Evolutionary conservation across 495 filamentous ascomycete genomes (phyloP).

Genomic region (Trichoderma parareesei): DNA sequence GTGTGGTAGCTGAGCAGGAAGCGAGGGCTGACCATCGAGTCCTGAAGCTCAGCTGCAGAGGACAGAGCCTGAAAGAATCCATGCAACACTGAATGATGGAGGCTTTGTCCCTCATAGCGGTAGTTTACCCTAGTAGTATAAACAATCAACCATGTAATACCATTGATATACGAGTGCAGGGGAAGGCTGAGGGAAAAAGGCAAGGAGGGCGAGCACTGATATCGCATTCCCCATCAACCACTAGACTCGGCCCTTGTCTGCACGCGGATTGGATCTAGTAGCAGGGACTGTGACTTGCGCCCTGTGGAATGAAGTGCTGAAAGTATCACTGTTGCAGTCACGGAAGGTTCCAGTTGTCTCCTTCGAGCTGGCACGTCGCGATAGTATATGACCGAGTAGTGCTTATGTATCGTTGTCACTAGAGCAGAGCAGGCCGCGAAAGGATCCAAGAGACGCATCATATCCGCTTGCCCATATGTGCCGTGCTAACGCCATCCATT

Average conservation of each 20-base stretch:
- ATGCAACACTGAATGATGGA: neutral
- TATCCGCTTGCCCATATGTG: no score
- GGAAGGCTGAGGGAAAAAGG: neutral
- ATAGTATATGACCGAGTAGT: no score
- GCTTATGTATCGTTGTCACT: no score
- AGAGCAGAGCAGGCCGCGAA: no score
- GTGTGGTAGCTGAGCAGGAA: neutral
- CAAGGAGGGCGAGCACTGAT: neutral
- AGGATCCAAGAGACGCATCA: no score
- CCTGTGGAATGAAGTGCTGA: neutral
- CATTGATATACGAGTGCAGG: no score
- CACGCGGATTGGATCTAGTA: conserved; percentile 8
- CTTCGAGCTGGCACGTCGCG: neutral
- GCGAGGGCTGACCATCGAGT: neutral
- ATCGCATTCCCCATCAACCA: neutral
- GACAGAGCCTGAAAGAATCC: neutral
- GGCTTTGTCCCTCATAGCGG: neutral
- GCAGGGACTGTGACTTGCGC: neutral
- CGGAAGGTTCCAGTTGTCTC: neutral
- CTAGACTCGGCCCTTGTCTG: conserved; percentile 2
- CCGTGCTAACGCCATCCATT: neutral
- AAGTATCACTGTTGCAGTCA: neutral
- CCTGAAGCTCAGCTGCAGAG: neutral
- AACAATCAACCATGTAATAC: no score
- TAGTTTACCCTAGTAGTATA: neutral